Conservation (phyloP, 345 rosid genomes). For the Dimocarpus longan region DNA sequence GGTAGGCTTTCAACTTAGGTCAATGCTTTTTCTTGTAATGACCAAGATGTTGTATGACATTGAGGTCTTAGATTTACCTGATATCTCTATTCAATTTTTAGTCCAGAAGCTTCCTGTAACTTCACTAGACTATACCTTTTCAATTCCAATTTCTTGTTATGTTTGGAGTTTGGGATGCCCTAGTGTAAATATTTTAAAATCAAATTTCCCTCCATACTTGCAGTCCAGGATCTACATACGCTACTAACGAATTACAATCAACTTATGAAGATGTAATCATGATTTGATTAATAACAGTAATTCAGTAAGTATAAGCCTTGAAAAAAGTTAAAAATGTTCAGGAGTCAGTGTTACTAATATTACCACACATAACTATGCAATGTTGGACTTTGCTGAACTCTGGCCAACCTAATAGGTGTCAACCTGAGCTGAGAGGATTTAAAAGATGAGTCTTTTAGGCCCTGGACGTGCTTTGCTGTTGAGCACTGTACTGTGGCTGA, state of each 20-base stretch:
- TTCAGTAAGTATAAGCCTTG: not conserved
- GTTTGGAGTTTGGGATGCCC: not conserved
- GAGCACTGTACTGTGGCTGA: not conserved
- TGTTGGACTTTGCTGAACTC: not conserved
- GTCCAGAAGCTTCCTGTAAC: not conserved
- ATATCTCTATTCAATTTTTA: not conserved
- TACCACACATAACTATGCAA: not conserved
- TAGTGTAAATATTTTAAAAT: not conserved
- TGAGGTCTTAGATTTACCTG: not conserved
- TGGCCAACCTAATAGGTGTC: not conserved
- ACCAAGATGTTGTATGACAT: not conserved
- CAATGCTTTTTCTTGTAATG: not conserved
- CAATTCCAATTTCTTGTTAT: not conserved
- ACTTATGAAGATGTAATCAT: not conserved
- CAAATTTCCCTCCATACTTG: not conserved
- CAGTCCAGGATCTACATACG: not conserved
- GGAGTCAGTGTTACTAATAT: not conserved
- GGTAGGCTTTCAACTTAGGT: not conserved
- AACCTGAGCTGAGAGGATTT: not conserved
- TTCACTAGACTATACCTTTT: not conserved
- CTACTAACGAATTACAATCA: not conserved
- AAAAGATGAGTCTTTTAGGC: not conserved
- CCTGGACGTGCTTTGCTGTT: not conserved
- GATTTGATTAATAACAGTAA: conserved; percentile 3
- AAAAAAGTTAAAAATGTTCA: not conserved